Percentiles rank a stretch among this genome's conserved stretches.
These are phyloP conservation scores for Eragrostis curvula DNA, from an alignment of 176 grass and related monocot species.

Conservation along the genomic window DNA sequence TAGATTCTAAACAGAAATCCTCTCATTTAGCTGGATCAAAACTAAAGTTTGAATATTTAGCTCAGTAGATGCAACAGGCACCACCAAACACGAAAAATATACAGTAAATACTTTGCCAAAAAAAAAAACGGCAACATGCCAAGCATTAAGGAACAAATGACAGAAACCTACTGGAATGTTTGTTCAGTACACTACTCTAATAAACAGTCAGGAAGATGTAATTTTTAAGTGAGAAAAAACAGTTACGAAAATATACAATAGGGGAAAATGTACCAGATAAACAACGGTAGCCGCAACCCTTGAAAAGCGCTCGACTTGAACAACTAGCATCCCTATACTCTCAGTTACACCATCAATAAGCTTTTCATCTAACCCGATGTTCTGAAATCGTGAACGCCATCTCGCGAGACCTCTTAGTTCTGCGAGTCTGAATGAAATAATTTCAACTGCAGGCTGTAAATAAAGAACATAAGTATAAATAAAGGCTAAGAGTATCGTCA, in stretches of 20 bases:
- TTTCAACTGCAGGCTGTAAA: conserved; percentile 88
- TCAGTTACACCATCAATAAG: conserved; percentile 86
- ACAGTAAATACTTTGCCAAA: neutral
- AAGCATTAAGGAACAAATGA: conserved; percentile 17
- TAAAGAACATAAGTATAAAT: conserved; percentile 40
- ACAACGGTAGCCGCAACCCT: conserved; percentile 74
- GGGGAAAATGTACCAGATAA: conserved; percentile 68
- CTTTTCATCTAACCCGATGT: conserved; percentile 87
- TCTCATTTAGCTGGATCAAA: neutral
- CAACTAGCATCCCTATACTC: conserved; percentile 81
- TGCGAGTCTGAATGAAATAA: conserved; percentile 89
- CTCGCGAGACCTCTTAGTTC: conserved; percentile 91
- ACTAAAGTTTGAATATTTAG: neutral
- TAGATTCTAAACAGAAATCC: neutral
- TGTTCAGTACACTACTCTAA: conserved; percentile 12
- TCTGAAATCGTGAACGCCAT: conserved; percentile 84
- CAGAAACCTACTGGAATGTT: neutral
- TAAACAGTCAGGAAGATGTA: neutral
- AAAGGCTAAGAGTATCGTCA: neutral
- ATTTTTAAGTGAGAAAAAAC: neutral
- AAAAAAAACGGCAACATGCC: neutral
- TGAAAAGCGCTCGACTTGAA: conserved; percentile 93
- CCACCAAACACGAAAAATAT: neutral
- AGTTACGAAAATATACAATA: neutral
- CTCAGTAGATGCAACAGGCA: neutral